Conservation (phyloP, 176 grass and related monocot species). For the Urochloa ruziziensis region DNA sequence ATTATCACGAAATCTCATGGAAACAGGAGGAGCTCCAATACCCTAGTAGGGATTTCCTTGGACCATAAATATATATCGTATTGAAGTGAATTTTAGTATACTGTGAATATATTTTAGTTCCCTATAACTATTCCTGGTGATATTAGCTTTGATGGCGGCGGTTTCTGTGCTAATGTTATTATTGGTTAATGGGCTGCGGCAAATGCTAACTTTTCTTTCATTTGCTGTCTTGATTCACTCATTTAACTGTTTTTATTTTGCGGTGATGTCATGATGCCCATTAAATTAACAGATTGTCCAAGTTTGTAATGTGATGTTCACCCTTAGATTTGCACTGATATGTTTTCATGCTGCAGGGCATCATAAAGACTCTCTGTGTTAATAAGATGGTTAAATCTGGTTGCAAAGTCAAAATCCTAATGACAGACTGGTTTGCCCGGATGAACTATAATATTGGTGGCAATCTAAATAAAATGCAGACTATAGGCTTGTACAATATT, state of each 20-base stretch:
- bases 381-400: constrained; percentile 26
- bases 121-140: not conserved
- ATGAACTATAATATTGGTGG: constrained; percentile 4
- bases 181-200: not conserved
- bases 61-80: not conserved
- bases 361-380: constrained; percentile 5
- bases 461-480: not conserved
- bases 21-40: no score
- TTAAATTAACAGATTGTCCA: not conserved
- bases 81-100: not conserved
- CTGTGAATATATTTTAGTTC: not conserved
- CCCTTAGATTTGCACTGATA: not conserved
- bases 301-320: constrained; percentile 5
- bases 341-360: constrained; percentile 1
- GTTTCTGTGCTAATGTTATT: not conserved
- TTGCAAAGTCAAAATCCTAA: constrained; percentile 27
- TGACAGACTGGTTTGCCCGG: constrained; percentile 24
- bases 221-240: not conserved
- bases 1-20: not conserved
- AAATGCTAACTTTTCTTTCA: not conserved
- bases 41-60: not conserved
- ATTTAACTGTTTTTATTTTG: not conserved
- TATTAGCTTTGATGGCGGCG: not conserved
- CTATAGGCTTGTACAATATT: constrained; percentile 45
- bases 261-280: not conserved